Evolutionary conservation across 2,329 filamentous ascomycete genomes (phyloP), one percentile per base, ranked within the genome.

Genomic region (Huntiella bhutanensis): DNA sequence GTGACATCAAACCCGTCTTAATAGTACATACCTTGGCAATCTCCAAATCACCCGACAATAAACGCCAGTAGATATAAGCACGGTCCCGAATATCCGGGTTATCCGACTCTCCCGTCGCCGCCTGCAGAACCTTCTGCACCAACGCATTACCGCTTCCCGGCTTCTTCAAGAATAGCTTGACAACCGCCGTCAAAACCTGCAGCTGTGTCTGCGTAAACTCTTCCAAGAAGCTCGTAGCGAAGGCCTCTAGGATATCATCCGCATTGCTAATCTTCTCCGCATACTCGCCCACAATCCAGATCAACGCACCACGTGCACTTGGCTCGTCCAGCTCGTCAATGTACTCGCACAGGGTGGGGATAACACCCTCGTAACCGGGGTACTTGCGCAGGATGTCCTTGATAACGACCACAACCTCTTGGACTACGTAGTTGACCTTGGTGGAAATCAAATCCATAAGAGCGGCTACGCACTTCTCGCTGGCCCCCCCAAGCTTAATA

Each of bases 251-350:
- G 52, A 98, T 96, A 54, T 96, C 85, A 52, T 87, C 86, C n/a
- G 91, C 91, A 56, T 98, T 96, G 65, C 76, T 93, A 57, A 98
- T 98, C 70, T 98, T 98, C 67, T 98, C 91, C 1, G 91, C 91
- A 59, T 98, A 98, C 61, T 98, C 91, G 54, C 91, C 91, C 4
- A 98, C 88, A 54, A 98, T 96, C 91, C 91, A 98, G 57, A 98
- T 96, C 50, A 98, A 67, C 16, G 88, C 82, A 2, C 82, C 87
- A 56, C 91, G 71, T 5, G 91, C 91, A 55, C 86, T 80, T 1
- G 88, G 87, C 62, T 98, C 91, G 58, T 98, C 91, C 53, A 98
- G 63, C 55, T 98, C 91, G 56, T 98, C 91, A 51, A 98, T 95
- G 58, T 93, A 85, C 60, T 95, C 77, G 67, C 92, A 98, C 11